Conservation (phyloP, 192 early-diverging fungal genomes). For the Geranomyces variabilis region DNA sequence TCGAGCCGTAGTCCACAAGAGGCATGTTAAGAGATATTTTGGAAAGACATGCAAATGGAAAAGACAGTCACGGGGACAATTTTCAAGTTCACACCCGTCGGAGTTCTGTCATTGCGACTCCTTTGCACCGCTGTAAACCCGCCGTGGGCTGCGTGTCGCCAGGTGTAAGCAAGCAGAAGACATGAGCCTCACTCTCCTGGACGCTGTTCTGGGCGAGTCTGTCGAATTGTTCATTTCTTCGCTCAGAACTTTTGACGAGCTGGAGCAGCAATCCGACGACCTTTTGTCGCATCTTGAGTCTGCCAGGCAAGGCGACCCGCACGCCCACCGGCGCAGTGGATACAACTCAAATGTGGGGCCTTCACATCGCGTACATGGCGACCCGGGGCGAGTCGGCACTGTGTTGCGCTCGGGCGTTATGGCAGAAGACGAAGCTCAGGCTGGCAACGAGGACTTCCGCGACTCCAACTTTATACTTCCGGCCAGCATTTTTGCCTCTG, state of each 20-base stretch:
- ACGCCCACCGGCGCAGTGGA: neutral
- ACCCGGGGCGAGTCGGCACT: neutral
- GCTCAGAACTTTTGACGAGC: neutral
- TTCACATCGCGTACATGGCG: neutral
- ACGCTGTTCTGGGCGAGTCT: neutral
- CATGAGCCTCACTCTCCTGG: neutral
- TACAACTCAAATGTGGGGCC: neutral
- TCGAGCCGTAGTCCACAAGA: conserved; percentile 25
- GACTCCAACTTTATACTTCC: conserved; percentile 4
- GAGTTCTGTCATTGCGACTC: too few species aligned
- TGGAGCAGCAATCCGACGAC: neutral
- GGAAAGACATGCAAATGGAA: too few species aligned
- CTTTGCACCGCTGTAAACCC: too few species aligned
- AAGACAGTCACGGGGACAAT: too few species aligned
- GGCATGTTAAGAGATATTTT: too few species aligned
- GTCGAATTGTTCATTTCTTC: neutral
- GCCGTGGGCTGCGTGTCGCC: too few species aligned
- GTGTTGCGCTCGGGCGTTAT: neutral
- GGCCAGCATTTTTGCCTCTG: neutral
- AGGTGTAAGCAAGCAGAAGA: too few species aligned
- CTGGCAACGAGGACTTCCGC: neutral
- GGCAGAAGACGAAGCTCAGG: neutral
- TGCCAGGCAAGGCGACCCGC: conserved; percentile 59
- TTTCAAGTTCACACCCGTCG: too few species aligned
- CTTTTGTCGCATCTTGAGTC: neutral